Percentiles rank a stretch among this genome's conserved stretches.
Conservation (phyloP, 805 yeast genomes). For the Candida coleopterorum region DNA sequence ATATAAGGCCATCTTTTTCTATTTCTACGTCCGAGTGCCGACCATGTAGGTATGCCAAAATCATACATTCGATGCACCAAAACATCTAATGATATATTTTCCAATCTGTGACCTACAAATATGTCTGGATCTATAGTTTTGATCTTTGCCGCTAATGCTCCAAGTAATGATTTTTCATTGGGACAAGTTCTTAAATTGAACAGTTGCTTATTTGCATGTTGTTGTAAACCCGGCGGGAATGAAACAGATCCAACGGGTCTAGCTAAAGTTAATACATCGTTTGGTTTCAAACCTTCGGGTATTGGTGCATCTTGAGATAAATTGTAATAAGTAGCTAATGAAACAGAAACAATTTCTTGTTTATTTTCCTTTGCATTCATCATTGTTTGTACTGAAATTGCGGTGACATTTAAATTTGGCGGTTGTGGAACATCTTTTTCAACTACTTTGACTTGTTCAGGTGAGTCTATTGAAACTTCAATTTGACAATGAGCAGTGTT, state of each 20-base stretch:
- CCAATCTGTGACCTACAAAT: constrained; percentile 81
- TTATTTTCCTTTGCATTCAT: constrained; percentile 69
- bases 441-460: constrained; percentile 39
- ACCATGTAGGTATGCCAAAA: constrained; percentile 69
- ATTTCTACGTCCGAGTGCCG: constrained; percentile 76
- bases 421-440: constrained; percentile 49
- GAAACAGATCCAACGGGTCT: constrained; percentile 67
- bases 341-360: constrained; percentile 84
- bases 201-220: constrained; percentile 51
- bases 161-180: constrained; percentile 69
- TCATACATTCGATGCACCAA: constrained; percentile 78
- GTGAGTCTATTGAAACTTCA: constrained; percentile 57
- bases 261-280: constrained; percentile 63
- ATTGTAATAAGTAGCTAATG: constrained; percentile 65
- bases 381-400: constrained; percentile 75
- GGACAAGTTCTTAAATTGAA: constrained; percentile 55
- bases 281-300: constrained; percentile 55
- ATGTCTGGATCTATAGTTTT: constrained; percentile 86
- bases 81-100: constrained; percentile 72
- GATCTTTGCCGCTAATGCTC: constrained; percentile 67
- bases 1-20: constrained; percentile 75
- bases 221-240: constrained; percentile 73
- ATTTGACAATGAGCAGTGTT: constrained; percentile 76
- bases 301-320: constrained; percentile 74
- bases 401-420: constrained; percentile 58